Conservation (phyloP, 352 stramenopile species). For the Albugo candida region DNA sequence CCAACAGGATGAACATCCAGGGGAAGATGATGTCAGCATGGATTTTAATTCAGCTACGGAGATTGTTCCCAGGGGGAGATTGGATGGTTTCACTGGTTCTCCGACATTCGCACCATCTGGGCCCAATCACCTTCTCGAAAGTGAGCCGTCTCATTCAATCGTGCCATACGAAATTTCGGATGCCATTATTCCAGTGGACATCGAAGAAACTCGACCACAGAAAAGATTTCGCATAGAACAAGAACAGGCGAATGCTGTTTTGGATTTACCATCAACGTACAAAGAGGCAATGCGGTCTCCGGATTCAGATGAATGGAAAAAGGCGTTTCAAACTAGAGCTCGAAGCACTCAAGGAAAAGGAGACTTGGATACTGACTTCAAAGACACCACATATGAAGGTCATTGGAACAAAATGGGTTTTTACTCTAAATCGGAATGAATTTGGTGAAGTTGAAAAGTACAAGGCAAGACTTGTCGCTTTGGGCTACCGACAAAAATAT, state of each 20-base stretch:
- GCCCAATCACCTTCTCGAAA: too few species aligned
- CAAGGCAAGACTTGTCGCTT: constrained; percentile 13
- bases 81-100: too few species aligned
- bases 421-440: constrained; percentile 4
- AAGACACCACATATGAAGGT: constrained; percentile 1
- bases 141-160: too few species aligned
- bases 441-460: constrained; percentile 6
- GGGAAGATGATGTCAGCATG: not conserved
- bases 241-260: not conserved
- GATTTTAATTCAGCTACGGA: not conserved
- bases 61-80: not conserved
- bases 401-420: constrained; percentile 6
- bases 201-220: too few species aligned
- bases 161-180: too few species aligned
- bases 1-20: not conserved
- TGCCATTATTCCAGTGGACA: too few species aligned
- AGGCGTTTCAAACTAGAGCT: constrained; percentile 5
- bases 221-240: too few species aligned
- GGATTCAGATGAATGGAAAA: constrained; percentile 1
- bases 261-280: not conserved
- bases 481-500: constrained; percentile 10
- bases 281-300: not conserved
- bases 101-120: too few species aligned
- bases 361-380: constrained; percentile 7
- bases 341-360: constrained; percentile 3